Evolutionary conservation across 768 basidiomycete species (phyloP).

Genomic region (Russula sp.): DNA sequence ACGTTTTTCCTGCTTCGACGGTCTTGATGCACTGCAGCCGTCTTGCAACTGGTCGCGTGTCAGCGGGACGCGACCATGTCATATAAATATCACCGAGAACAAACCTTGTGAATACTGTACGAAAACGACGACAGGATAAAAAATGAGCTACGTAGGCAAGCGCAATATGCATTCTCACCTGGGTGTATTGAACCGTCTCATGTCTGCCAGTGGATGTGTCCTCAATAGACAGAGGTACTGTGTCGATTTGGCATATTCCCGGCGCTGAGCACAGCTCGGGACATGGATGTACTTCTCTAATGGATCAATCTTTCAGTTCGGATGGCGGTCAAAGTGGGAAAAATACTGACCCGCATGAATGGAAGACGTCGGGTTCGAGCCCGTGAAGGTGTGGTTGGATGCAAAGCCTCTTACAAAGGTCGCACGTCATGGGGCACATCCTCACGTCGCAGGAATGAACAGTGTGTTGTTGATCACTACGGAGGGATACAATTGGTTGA

Average conservation of each 20-base stretch:
- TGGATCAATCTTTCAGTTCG: background rate
- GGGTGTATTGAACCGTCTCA: constrained; percentile 59
- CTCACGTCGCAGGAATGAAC: constrained; percentile 47
- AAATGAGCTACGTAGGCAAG: background rate
- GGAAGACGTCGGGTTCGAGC: constrained; percentile 34
- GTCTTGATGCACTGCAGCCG: constrained; percentile 46
- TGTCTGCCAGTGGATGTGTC: constrained; percentile 56
- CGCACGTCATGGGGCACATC: constrained; percentile 49
- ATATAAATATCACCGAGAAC: background rate
- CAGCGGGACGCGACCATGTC: background rate
- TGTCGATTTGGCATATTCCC: constrained; percentile 57
- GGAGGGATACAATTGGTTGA: background rate
- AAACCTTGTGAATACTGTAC: constrained; percentile 50
- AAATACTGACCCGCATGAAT: constrained; percentile 51
- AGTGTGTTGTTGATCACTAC: constrained; percentile 41
- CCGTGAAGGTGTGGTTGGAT: constrained; percentile 47
- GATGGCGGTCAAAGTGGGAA: background rate
- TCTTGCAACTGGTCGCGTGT: constrained; percentile 37
- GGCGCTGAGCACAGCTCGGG: constrained; percentile 35
- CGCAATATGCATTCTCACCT: constrained; percentile 33
- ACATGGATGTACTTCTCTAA: constrained; percentile 50
- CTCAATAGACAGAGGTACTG: constrained; percentile 51
- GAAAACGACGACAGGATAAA: background rate
- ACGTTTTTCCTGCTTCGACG: constrained; percentile 38
- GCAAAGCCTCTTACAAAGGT: constrained; percentile 53